phyloP scores from a whole-genome alignment of 1,284 basidiomycete genomes.

The Peniophora sp. region DNA sequence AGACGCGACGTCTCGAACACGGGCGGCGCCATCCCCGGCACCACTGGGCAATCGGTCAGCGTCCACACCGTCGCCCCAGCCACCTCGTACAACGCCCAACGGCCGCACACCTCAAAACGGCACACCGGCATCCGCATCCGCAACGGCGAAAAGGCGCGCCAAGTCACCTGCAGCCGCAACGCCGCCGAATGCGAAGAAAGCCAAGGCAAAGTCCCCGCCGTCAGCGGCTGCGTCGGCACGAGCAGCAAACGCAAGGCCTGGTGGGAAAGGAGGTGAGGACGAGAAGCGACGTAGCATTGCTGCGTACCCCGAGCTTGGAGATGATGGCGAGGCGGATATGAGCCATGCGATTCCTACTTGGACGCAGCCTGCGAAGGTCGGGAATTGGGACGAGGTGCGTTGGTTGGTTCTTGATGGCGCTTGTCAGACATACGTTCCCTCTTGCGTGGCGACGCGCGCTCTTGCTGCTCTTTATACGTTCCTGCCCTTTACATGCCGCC shows the following conservation, averaged over 20 bases:
- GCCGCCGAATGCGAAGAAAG: slow-evolving; percentile 26
- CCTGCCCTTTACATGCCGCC: too few relatives aligned
- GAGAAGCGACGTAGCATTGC: slow-evolving; percentile 41
- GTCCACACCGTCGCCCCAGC: slow-evolving; percentile 2
- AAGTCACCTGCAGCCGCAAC: slow-evolving; percentile 33
- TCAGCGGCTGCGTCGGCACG: slow-evolving; percentile 8
- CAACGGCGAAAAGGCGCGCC: slow-evolving; percentile 26
- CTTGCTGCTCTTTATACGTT: too few relatives aligned
- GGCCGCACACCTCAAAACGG: slow-evolving; percentile 14
- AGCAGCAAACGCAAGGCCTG: slow-evolving; percentile 14
- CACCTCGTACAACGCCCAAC: slow-evolving; percentile 13
- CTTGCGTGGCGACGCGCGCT: too few relatives aligned
- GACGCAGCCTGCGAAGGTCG: slow-evolving; percentile 60
- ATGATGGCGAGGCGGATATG: slow-evolving; percentile 31
- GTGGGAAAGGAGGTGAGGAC: slow-evolving; percentile 14
- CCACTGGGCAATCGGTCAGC: neutral
- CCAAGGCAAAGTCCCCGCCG: slow-evolving; percentile 26
- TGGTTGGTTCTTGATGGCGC: neutral
- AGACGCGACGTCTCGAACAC: slow-evolving; percentile 16
- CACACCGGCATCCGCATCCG: slow-evolving; percentile 4
- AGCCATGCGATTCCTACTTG: slow-evolving; percentile 67
- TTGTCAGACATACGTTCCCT: neutral
- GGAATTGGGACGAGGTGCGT: slow-evolving; percentile 75
- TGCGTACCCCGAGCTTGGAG: slow-evolving; percentile 49
- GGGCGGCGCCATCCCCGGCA: slow-evolving; percentile 3